Evolutionary conservation across 306 rosid species (phyloP).

Genomic region (Prunus mira): DNA sequence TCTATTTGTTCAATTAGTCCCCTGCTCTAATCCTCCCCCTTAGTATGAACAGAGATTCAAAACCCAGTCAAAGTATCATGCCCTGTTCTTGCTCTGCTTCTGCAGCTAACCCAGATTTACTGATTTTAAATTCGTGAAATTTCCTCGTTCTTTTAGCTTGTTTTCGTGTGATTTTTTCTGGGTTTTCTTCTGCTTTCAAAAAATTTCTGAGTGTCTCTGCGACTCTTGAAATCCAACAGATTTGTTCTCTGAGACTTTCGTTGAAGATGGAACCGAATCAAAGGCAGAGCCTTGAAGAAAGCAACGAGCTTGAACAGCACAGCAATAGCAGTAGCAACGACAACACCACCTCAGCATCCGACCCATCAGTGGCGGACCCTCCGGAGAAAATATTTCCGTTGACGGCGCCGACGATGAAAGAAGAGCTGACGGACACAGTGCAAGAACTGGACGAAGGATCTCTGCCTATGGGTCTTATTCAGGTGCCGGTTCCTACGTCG

Average conservation of each 20-base stretch:
- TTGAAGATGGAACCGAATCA: constrained; percentile 37
- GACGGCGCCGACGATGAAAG: constrained; percentile 36
- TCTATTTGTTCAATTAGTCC: constrained; percentile 25
- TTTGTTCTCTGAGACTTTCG: neutral
- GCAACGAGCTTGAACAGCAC: constrained; percentile 19
- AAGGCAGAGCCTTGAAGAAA: constrained; percentile 12
- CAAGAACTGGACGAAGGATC: constrained; percentile 28
- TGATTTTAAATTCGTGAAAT: neutral
- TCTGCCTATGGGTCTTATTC: constrained; percentile 32
- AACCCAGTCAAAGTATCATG: constrained; percentile 31
- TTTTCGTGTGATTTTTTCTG: constrained; percentile 12
- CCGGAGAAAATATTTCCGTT: constrained; percentile 15
- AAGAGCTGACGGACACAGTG: constrained; percentile 44
- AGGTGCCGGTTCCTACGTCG: constrained; percentile 23
- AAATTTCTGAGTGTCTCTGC: neutral
- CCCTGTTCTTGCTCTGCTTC: constrained; percentile 16
- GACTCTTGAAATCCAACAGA: neutral
- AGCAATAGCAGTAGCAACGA: constrained; percentile 10
- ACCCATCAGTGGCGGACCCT: constrained; percentile 14
- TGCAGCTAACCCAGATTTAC: neutral
- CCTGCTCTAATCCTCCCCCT: neutral
- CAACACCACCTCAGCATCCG: constrained; percentile 19
- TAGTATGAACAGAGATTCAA: constrained; percentile 38
- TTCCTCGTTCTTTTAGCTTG: constrained; percentile 5
- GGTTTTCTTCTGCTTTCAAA: neutral